Evolutionary conservation across 192 early-diverging fungal species (phyloP), one percentile per base, ranked within the genome.

Genomic region (Thamnidium elegans): DNA sequence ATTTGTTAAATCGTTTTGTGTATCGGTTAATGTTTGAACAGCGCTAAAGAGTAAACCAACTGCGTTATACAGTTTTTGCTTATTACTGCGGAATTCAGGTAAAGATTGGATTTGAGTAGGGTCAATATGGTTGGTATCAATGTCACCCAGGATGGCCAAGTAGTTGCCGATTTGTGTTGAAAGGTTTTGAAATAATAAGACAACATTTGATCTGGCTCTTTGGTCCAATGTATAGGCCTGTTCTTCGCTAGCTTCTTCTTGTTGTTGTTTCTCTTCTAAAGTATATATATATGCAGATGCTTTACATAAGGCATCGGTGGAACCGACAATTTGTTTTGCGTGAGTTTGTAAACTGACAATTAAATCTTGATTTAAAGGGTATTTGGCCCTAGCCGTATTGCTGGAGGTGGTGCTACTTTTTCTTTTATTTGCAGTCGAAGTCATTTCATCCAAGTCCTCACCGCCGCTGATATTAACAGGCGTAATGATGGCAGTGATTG

Each of bases 1-100:
- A 1, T 20, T 26, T 13, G 26, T 11, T 5, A 54, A 43, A 43
- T 67, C 48, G 14, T 20, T 50, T 1, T 58, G 20, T 7, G 23
- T 9, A 53, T 70, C 68, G 9, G 69, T 75, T 8, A 67, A 32
- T 10, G 58, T 47, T 34, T 75, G 74, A 8, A 71, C 53, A 3
- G 64, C 59, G 34, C 62, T 62, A 47, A 70, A 75, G 3, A 75
- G 43, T 46, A 47, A 20, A 31, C 74, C 74, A 19, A 65, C 58
- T 1, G 44, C 56, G 21, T 75, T 70, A 43, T 68, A 75, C 36
- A 75, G 65, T 9, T 62, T 67, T 58, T 75, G 74, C 47, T 71
- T 75, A 9, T 66, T 20, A 6, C 63, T 56, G 17, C 65, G 65
- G 42, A 50, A 72, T 20, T 55, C 44, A 19, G 46, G 51, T 14